A percentile compares a stretch with the other conserved stretches of the same genome.
Evolutionary conservation across 208 protist species (phyloP).

Genomic region (Angomonas ambiguus): DNA sequence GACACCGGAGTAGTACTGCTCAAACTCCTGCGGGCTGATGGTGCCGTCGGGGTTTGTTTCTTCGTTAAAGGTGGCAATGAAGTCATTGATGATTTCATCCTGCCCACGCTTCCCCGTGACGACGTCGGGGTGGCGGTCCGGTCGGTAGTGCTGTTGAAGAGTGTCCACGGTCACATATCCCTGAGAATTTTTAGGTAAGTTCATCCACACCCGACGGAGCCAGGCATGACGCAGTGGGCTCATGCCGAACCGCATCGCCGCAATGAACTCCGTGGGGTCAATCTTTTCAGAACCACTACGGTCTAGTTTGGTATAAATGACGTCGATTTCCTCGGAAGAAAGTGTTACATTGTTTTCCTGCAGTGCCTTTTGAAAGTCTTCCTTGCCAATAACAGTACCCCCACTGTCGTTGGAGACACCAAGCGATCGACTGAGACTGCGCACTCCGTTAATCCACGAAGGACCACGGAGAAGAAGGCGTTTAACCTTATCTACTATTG

Average conservation of each 20-base stretch:
- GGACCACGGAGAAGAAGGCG: conserved; percentile 43
- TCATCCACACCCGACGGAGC: conserved; percentile 55
- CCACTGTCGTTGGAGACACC: conserved; percentile 62
- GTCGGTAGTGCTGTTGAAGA: conserved; percentile 36
- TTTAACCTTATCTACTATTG: conserved; percentile 47
- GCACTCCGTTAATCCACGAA: conserved; percentile 64
- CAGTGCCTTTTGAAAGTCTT: conserved; percentile 35
- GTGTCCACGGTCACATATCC: conserved; percentile 36
- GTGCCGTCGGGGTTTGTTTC: conserved; percentile 76
- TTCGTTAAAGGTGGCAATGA: conserved; percentile 64
- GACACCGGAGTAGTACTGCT: conserved; percentile 78
- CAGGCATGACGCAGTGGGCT: conserved; percentile 47
- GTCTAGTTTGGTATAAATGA: conserved; percentile 56
- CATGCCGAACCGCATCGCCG: conserved; percentile 47
- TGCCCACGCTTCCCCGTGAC: conserved; percentile 29
- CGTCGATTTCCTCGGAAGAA: conserved; percentile 43
- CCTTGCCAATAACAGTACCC: conserved; percentile 28
- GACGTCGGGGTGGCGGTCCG: conserved; percentile 59
- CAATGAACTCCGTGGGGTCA: conserved; percentile 71
- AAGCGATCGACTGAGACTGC: conserved; percentile 64
- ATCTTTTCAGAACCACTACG: conserved; percentile 41
- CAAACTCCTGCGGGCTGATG: conserved; percentile 75
- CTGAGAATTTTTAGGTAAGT: conserved; percentile 36
- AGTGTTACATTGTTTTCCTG: conserved; percentile 40
- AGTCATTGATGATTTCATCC: conserved; percentile 42